Evolutionary conservation across 306 rosid species (phyloP), one percentile per base, ranked within the genome.

Genomic region (Quercus cerris): DNA sequence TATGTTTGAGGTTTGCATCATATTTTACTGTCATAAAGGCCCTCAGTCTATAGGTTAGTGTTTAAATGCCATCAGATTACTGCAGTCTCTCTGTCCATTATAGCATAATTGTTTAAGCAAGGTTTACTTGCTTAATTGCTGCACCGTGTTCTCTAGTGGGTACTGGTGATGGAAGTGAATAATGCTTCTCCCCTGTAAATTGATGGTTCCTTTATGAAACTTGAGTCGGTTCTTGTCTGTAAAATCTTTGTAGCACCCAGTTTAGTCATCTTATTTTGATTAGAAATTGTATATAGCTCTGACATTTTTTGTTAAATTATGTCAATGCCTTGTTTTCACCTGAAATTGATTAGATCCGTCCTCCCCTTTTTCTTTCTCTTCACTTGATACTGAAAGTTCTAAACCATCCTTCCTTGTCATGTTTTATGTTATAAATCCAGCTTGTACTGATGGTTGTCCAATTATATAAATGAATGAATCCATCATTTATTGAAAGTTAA

Each of bases 1-100:
- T 84, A 81, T 52, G 6, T 90, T 11, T 88, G 89, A 90, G 67
- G 75, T 67, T 78, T 67, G 33, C 11, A 18, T 58, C 23, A 30
- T 30, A 49, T 41, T 77, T 78, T 78, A 38, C 55, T 58, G 35
- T 74, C 73, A 59, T 31, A 57, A 57, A 35, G 5, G 18, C 70
- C 56, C 18, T 33, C 46, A 28, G 44, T 66, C 46, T 27, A 68
- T 18, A 17, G 56, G 59, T 71, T 75, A 49, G 78, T 51, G 27
- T 33, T 25, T 28, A 33, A 68, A 33, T 22, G 51, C 19, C 74
- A 54, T 35, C 59, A 69, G 70, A 58, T 68, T 74, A 70, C 74
- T 33, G 57, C 78, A 55, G 52, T 58, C 75, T 76, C 59, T 30
- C 38, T 20, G n/a, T 76, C 54, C 56, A 64, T 54, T 73, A 69